A percentile compares a stretch with the other conserved stretches of the same genome.
Evolutionary conservation across 73 alveolate species (phyloP).

Genomic region (Effrenium voratum): DNA sequence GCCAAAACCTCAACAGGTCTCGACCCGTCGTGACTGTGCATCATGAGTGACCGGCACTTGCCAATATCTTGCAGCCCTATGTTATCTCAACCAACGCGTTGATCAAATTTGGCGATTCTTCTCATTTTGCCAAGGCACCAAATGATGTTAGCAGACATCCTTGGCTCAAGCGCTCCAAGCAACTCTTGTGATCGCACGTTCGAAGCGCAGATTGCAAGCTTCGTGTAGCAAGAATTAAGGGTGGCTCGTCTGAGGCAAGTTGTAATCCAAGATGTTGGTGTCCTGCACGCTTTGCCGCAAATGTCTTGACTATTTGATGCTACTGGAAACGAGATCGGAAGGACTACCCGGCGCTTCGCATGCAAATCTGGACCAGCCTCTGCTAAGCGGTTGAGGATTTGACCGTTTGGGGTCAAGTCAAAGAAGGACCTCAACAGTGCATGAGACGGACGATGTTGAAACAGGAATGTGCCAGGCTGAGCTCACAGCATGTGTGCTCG

Average conservation of each 20-base stretch:
- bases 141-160: constrained; percentile 90
- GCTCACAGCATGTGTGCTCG: constrained; percentile 59
- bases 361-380: not conserved
- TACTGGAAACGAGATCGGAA: too few relatives aligned
- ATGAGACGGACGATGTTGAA: not conserved
- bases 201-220: too few relatives aligned
- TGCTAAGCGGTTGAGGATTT: constrained; percentile 79
- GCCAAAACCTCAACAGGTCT: constrained; percentile 42
- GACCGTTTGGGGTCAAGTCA: constrained; percentile 81
- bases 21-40: not conserved
- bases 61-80: not conserved
- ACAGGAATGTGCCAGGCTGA: not conserved
- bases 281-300: constrained; percentile 39
- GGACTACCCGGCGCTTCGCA: too few relatives aligned
- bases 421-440: constrained; percentile 25
- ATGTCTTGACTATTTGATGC: too few relatives aligned
- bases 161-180: not conserved
- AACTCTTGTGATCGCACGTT: not conserved
- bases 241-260: constrained; percentile 77
- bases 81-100: not conserved
- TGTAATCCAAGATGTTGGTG: constrained; percentile 84
- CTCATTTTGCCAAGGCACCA: not conserved
- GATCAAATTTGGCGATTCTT: not conserved
- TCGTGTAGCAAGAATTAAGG: too few relatives aligned
- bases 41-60: too few relatives aligned